These are phyloP conservation scores for Triticum turgidum DNA, from an alignment of 176 grass and related monocot species.

Conservation along the genomic window DNA sequence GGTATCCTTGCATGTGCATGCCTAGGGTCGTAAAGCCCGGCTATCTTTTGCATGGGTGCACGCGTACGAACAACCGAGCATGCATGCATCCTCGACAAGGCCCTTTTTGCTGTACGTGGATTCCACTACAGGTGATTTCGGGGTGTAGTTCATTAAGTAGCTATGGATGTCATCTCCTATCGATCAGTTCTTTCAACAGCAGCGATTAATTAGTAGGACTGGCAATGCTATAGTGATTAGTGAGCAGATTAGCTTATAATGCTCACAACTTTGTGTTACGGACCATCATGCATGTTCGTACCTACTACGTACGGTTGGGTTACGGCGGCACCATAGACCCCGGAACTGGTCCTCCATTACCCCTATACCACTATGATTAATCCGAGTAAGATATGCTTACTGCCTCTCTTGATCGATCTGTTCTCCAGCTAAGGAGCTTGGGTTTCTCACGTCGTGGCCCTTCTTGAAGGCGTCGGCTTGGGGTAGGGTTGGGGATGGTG, in stretches of 20 bases:
- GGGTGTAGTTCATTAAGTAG: background rate
- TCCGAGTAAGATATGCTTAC: background rate
- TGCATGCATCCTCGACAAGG: background rate
- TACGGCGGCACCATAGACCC: background rate
- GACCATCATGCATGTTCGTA: background rate
- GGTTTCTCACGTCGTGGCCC: background rate
- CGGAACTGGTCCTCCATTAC: background rate
- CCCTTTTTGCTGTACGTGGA: background rate
- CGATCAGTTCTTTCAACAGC: background rate
- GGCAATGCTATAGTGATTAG: background rate
- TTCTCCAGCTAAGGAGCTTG: background rate
- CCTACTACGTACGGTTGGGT: background rate
- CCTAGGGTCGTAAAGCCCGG: too few relatives aligned
- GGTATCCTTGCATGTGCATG: constrained; percentile 16
- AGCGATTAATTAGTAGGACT: background rate
- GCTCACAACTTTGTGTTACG: background rate
- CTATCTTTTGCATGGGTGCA: background rate
- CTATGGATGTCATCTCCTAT: constrained; percentile 1
- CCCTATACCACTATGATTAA: background rate
- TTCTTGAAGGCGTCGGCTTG: too few relatives aligned
- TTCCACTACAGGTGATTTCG: constrained; percentile 34
- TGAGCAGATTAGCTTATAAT: background rate
- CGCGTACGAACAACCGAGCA: background rate
- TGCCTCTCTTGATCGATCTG: background rate
- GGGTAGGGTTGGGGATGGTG: too few relatives aligned